Base-by-base conservation (phyloP, 2,329 filamentous ascomycete species). In the Pestalotiopsis sp. region DNA sequence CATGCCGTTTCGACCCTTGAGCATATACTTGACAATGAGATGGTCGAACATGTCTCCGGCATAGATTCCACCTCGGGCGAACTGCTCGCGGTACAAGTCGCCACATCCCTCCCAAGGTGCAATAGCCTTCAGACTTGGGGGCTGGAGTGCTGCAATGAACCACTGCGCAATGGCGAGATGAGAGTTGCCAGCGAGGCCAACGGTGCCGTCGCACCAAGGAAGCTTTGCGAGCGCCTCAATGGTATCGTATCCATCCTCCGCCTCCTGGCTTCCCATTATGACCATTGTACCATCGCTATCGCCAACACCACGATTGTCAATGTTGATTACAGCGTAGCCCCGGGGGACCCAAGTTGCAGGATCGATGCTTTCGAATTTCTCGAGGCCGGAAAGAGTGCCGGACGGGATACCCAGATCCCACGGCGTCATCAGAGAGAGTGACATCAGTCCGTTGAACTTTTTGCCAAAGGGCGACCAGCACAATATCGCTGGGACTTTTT, bases 311-410 rank as follows among this genome's bases (percentile, higher is more conserved):
- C 74, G 67, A 7, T 69, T 31, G 68, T 76, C 74, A 20, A 72
- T 66, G 65, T 74, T 75, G 38, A 77, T 66, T 39, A 77, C 61
- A 4, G 75, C 75, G 64, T 75, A 77, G 14, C 75, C 76, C 7
- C 66, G 61, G 0, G 71, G 61, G 2, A 69, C 67, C 73, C 73
- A 77, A 11, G 72, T 71, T 1, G 71, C 72, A 3, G 76, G 76
- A 67, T 76, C 74, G 14, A 69, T 72, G 23, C 68, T 71, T 58
- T 74, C 74, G 41, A 73, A 75, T 57, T 69, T 69, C 65, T 73
- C 69, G 12, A 70, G 69, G 6, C 68, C 72, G 25, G 67, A 65
- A 13, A 67, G 68, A 23, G 64, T 67, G 25, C 63, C 62, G 64
- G 69, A 65, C 1, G 69, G 68, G 31, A 73, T 66, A 6, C 69